Base-by-base conservation (phyloP, 352 stramenopile species). In the Phytophthora niederhauseri region DNA sequence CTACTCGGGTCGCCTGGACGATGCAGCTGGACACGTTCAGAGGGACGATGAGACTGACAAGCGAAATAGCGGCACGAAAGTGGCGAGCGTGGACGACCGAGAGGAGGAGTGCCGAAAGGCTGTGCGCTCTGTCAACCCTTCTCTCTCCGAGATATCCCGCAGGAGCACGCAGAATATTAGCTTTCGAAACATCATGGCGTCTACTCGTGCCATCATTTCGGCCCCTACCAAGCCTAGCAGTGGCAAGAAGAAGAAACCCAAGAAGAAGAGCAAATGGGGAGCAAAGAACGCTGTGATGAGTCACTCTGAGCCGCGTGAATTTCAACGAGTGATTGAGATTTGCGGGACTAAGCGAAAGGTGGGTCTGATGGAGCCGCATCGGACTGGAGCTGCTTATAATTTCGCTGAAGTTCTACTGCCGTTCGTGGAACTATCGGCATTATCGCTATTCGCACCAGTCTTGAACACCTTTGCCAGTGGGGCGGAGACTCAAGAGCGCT, bases 211-310 rank as follows among this genome's bases (percentile, higher is more conserved):
- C 7, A 53, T 66, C 36, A 30, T 59, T 55, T 43, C 34, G 19
- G 19, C 28, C 43, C 12, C 28, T 15, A 24, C 49, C 28, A 60
- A 61, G 38, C 17, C 30, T 38, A 19, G 57, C 12, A 55, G 12
- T 19, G 58, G 20, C 19, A 64, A 61, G 46, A 61, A 61, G 34
- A 68, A 59, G 28, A 70, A 61, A 12, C n/a, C 41, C 45, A 52
- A 61, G 11, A 72, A 75, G 50, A 71, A 54, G n/a, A 15, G 43
- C 36, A 52, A 57, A 43, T 68, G 51, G 60, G 57, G 53, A 45
- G 46, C 53, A n/a, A 57, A 26, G 24, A 90, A 90, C 46, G 67
- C 80, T 5, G 76, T 90, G 6, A 68, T 83, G 59, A 51, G 76
- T 56, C 61, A 81, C 54, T 57, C 63, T 0, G 76, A 77, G 24